Conservation (phyloP, 176 grass and related monocot species). For the Oryza punctata region DNA sequence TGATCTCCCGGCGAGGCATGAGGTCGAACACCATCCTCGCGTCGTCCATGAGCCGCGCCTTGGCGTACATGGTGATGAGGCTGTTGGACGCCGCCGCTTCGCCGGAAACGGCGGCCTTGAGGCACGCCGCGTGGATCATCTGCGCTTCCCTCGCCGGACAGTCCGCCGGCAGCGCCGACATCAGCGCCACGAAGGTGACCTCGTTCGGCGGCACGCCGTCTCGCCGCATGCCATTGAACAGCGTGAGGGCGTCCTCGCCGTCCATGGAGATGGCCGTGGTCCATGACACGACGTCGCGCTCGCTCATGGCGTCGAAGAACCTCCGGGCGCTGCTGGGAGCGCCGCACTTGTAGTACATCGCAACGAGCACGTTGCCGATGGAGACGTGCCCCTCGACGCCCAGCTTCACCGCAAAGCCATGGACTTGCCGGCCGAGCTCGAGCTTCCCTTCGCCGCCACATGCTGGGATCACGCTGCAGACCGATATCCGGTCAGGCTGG, state of each 20-base stretch:
- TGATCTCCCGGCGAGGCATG: conserved; percentile 49
- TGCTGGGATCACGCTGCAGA: conserved; percentile 65
- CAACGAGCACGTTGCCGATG: conserved; percentile 75
- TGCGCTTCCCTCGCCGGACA: conserved; percentile 44
- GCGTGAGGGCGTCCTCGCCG: conserved; percentile 37
- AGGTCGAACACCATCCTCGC: conserved; percentile 57
- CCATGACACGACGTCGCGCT: conserved; percentile 77
- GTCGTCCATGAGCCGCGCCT: conserved; percentile 50
- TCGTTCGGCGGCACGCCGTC: conserved; percentile 67
- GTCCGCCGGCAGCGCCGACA: conserved; percentile 53
- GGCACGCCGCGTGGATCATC: conserved; percentile 69
- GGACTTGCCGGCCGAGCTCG: conserved; percentile 64
- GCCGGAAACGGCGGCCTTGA: conserved; percentile 53
- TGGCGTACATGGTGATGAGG: conserved; percentile 91
- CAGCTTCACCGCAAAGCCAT: conserved; percentile 63
- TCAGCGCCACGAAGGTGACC: conserved; percentile 82
- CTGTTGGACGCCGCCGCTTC: conserved; percentile 57
- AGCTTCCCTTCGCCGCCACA: conserved; percentile 42
- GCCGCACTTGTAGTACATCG: conserved; percentile 80
- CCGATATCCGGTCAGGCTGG: conserved; percentile 68
- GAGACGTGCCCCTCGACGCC: conserved; percentile 50
- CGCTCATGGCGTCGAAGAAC: conserved; percentile 51
- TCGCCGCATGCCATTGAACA: conserved; percentile 67
- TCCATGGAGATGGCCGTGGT: conserved; percentile 85
- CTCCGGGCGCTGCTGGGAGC: conserved; percentile 37